These are phyloP conservation scores for Ampelomyces quisqualis DNA, from an alignment of 2,329 filamentous ascomycete species.

Conservation along the genomic window DNA sequence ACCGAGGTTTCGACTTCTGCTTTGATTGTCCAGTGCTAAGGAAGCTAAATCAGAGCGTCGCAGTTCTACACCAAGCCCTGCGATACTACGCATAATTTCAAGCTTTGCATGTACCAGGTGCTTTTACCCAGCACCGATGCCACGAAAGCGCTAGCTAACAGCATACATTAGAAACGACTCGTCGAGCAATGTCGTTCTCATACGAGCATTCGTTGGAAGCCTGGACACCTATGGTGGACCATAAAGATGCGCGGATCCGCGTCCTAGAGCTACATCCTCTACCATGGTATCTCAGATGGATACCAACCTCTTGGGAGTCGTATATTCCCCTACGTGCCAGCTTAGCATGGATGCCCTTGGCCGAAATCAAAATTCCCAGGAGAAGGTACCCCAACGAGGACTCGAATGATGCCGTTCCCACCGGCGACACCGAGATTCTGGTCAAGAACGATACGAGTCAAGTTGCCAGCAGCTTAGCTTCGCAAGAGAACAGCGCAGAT, in stretches of 20 bases:
- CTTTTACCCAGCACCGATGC: too few species aligned
- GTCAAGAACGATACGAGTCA: too few species aligned
- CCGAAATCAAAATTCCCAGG: not conserved
- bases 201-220: not conserved
- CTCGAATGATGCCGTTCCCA: not conserved
- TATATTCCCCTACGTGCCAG: not conserved
- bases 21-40: not conserved
- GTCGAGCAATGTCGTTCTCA: not conserved
- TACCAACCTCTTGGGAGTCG: not conserved
- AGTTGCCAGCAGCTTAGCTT: not conserved
- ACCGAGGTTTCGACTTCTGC: not conserved
- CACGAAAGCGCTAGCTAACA: not conserved
- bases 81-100: not conserved
- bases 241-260: not conserved
- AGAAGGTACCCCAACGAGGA: not conserved
- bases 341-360: slow-evolving; percentile 1
- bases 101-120: not conserved
- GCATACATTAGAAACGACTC: not conserved
- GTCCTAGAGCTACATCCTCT: slow-evolving; percentile 1
- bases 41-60: not conserved
- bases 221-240: not conserved
- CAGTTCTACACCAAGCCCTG: not conserved
- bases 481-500: too few species aligned
- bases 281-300: slow-evolving; percentile 1
- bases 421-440: not conserved